Base-by-base conservation (phyloP, 208 protist species). In the Acanthamoeba culbertsoni region DNA sequence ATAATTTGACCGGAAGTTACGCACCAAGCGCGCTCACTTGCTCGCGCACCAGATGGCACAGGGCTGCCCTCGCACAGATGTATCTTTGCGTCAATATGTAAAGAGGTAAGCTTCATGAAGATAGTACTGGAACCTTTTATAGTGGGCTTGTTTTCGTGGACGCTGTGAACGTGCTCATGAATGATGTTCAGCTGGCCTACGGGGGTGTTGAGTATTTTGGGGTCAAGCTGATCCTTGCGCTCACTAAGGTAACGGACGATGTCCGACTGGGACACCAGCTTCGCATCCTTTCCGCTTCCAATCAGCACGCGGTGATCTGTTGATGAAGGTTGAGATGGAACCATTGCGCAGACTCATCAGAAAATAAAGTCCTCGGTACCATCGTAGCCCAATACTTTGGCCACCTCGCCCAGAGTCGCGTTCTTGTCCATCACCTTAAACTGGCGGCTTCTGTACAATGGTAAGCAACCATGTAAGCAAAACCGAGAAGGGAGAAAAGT, bases 241-340 rank as follows among this genome's bases (percentile, higher is more conserved):
- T 79, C 40, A 40, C 68, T 79, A 33, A 79, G 37, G 68, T 79
- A 79, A 40, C 68, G 68, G 26, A 79, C 68, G 68, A 79, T 48
- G 37, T 79, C 68, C 42, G 68, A 79, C 42, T 79, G 68, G 10
- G 68, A 79, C 20, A 79, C 42, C 3, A 79, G 68, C 68, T 79
- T 79, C 37, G 68, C 68, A 40, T 79, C 42, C 68, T 46, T 45
- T 33, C 42, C 68, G 37, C 48, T 12, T 31, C 68, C 68, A 28
- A 79, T 79, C 68, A 79, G 42, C 37, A 79, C 68, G 0, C 68
- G 8, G 68, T 79, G 68, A 16, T 26, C 59, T 68, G 59, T 10
- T 28, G n/a, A 28, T n/a, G 28, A 26, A 68, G 28, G 7, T 8
- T 10, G 7, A 10, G 59, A 26, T 68, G 7, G 14, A 8, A 7